Percentiles rank a stretch among this genome's conserved stretches.
phyloP scores from a whole-genome alignment of 108 stramenopile species.

The Nitzschia inconspicua region DNA sequence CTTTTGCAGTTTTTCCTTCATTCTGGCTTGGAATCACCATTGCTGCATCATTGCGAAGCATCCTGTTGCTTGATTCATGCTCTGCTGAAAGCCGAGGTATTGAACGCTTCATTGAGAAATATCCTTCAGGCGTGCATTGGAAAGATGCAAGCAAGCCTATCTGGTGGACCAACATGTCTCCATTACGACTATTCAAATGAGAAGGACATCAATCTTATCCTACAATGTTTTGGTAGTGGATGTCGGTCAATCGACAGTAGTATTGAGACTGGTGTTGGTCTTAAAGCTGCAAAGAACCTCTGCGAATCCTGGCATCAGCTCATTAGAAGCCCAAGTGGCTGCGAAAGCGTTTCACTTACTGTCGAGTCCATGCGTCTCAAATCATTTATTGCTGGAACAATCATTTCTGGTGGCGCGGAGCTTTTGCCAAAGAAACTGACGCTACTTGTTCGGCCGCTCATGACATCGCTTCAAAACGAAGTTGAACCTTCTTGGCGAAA shows the following conservation, averaged over 20 bases:
- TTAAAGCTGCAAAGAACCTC: too few species aligned
- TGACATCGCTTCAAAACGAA: conserved; percentile 77
- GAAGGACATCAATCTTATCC: too few species aligned
- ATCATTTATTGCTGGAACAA: conserved; percentile 29
- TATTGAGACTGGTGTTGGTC: too few species aligned
- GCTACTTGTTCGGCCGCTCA: conserved; percentile 59
- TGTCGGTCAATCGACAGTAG: too few species aligned
- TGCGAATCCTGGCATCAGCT: too few species aligned
- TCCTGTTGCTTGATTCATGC: conserved; percentile 17
- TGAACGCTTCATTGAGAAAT: too few species aligned
- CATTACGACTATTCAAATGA: too few species aligned
- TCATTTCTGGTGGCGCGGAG: conserved; percentile 35
- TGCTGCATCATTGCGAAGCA: conserved; percentile 22
- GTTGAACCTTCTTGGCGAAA: conserved; percentile 10
- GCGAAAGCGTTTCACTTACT: neutral
- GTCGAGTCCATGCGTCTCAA: conserved; percentile 22
- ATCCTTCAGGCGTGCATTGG: too few species aligned
- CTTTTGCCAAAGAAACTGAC: conserved; percentile 59
- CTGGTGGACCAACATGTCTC: too few species aligned
- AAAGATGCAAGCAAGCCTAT: too few species aligned
- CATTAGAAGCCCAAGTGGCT: neutral
- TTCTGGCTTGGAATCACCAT: conserved; percentile 20
- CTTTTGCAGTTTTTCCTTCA: conserved; percentile 21
- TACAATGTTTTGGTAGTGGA: too few species aligned
- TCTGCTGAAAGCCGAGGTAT: neutral